Percentiles rank a stretch among this genome's conserved stretches.
Evolutionary conservation across 1,284 basidiomycete genomes (phyloP).

Genomic region (Ustilago cynodontis): DNA sequence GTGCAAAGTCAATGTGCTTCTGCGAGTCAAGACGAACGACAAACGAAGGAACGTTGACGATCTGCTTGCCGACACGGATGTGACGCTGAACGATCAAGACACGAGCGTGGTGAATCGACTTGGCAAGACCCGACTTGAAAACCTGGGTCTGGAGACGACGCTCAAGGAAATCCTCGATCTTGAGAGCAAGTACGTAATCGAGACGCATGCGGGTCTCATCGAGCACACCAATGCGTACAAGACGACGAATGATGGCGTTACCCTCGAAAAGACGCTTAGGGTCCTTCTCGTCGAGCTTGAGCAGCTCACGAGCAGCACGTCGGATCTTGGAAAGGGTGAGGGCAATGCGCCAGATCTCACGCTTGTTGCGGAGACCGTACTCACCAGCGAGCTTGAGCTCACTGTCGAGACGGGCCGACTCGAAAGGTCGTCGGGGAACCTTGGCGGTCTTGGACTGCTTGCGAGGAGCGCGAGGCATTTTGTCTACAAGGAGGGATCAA

Average conservation of each 20-base stretch:
- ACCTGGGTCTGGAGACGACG: slow-evolving; percentile 98
- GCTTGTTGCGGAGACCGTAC: slow-evolving; percentile 99
- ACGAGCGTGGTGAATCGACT: slow-evolving; percentile 98
- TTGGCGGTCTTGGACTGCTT: slow-evolving; percentile 70
- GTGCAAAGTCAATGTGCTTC: slow-evolving; percentile 96
- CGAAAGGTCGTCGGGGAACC: slow-evolving; percentile 96
- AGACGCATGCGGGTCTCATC: slow-evolving; percentile 92
- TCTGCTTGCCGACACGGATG: slow-evolving; percentile 98
- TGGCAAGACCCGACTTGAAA: slow-evolving; percentile 98
- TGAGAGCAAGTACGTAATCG: slow-evolving; percentile 97
- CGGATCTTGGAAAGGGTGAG: slow-evolving; percentile 97
- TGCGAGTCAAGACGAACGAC: slow-evolving; percentile 80
- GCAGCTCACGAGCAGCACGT: slow-evolving; percentile 99
- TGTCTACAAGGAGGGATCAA: slow-evolving; percentile 28
- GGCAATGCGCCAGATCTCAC: slow-evolving; percentile 99
- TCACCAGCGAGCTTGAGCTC: slow-evolving; percentile 99
- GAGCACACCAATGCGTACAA: slow-evolving; percentile 99
- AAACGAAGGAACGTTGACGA: slow-evolving; percentile 99
- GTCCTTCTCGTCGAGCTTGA: slow-evolving; percentile 99
- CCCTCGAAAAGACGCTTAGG: slow-evolving; percentile 99
- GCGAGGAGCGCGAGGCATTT: slow-evolving; percentile 67
- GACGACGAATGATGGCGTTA: slow-evolving; percentile 98
- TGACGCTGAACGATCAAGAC: slow-evolving; percentile 97
- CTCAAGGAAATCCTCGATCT: slow-evolving; percentile 99
- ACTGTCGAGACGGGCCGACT: slow-evolving; percentile 97